A percentile compares a stretch with the other conserved stretches of the same genome.
These are phyloP conservation scores for Leccinum subspadiceum DNA, from an alignment of 1,284 basidiomycete species.

Conservation along the genomic window DNA sequence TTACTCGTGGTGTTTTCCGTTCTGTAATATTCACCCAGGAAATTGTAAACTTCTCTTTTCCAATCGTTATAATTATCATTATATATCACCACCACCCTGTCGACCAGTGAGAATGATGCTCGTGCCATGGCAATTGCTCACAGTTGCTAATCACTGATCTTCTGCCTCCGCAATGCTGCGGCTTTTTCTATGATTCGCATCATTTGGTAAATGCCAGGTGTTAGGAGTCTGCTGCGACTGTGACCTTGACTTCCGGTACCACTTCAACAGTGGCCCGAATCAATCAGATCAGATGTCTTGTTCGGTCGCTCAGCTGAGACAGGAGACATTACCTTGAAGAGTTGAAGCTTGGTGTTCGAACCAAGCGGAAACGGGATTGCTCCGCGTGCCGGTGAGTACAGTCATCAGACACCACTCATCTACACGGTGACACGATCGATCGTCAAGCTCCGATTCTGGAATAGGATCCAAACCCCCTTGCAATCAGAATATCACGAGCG, in stretches of 20 bases:
- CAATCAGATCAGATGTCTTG: neutral
- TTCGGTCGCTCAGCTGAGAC: neutral
- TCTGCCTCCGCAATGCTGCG: neutral
- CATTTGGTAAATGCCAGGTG: neutral
- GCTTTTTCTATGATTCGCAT: neutral
- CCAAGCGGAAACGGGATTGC: neutral
- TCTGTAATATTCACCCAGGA: neutral
- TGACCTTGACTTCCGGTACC: neutral
- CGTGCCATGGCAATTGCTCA: neutral
- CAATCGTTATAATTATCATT: conserved; percentile 1
- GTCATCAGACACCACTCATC: neutral
- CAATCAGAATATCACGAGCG: neutral
- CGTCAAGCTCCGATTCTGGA: neutral
- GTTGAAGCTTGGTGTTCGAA: neutral
- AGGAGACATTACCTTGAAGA: neutral
- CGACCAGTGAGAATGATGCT: neutral
- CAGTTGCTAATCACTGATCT: neutral
- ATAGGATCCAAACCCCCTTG: too few species aligned
- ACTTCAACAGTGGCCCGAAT: neutral
- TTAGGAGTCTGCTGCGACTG: neutral
- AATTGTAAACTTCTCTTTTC: conserved; percentile 3
- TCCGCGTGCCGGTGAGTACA: neutral
- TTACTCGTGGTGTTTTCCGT: neutral
- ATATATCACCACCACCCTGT: conserved; percentile 1
- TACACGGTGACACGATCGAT: neutral